Percentiles rank a stretch among this genome's conserved stretches.
Evolutionary conservation across 1,284 basidiomycete species (phyloP).

Genomic region (Trichosporon asahii): DNA sequence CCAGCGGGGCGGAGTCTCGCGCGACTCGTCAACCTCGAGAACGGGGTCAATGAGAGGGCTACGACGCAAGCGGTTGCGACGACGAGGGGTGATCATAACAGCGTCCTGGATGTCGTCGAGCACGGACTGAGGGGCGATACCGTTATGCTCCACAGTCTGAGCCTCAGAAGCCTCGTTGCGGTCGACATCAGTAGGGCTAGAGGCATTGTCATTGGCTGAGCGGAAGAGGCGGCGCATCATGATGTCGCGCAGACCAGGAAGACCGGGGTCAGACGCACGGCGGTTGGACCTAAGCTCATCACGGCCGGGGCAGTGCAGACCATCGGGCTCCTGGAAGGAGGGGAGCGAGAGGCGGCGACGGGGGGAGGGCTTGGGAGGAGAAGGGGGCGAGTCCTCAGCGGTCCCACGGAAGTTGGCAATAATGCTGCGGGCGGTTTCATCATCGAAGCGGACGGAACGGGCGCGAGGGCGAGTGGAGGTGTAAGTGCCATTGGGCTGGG

Average conservation of each 20-base stretch:
- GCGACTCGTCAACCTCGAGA: background rate
- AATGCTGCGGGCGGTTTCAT: background rate
- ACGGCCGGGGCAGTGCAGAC: background rate
- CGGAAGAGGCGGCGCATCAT: background rate
- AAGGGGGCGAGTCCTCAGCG: background rate
- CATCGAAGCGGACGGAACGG: background rate
- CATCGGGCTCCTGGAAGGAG: background rate
- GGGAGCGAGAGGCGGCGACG: background rate
- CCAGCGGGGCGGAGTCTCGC: background rate
- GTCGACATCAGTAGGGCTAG: background rate
- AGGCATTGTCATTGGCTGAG: background rate
- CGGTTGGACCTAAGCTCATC: background rate
- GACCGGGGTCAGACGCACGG: background rate
- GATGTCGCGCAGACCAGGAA: background rate
- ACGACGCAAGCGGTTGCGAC: background rate
- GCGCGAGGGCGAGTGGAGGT: background rate
- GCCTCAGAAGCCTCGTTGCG: background rate
- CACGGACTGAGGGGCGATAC: no score
- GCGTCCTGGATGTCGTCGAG: background rate
- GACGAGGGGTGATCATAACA: background rate
- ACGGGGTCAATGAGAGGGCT: background rate
- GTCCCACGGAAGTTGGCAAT: background rate
- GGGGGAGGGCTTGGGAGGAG: background rate
- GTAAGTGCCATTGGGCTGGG: background rate
- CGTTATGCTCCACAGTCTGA: background rate